These are phyloP conservation scores for Sugiyamaella chiloensis DNA, from an alignment of 805 yeast species.

Conservation along the genomic window DNA sequence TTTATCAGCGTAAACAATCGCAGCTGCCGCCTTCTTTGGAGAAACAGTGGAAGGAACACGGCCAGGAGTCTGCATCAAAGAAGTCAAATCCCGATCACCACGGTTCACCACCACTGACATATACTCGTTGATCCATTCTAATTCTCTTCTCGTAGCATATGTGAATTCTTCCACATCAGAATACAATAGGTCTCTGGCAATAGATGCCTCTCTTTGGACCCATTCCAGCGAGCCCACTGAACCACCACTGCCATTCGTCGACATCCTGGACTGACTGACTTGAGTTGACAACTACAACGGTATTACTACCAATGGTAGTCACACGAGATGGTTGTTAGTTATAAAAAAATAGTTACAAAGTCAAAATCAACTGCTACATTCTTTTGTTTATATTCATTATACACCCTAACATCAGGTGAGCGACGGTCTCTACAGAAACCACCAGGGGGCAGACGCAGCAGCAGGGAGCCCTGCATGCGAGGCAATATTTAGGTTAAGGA, in stretches of 20 bases:
- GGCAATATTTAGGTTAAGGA: too few relatives aligned
- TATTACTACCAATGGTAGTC: too few relatives aligned
- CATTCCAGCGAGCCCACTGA: conserved; percentile 50
- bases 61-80: conserved; percentile 29
- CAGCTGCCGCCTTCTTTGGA: conserved; percentile 17
- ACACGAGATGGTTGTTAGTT: too few relatives aligned
- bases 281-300: too few relatives aligned
- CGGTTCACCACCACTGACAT: conserved; percentile 36
- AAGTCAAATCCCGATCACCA: conserved; percentile 16
- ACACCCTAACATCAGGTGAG: background rate
- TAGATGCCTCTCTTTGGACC: conserved; percentile 45
- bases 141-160: conserved; percentile 38
- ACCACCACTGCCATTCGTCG: too few relatives aligned
- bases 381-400: background rate
- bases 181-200: conserved; percentile 39
- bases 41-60: conserved; percentile 19
- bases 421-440: background rate
- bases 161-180: conserved; percentile 41
- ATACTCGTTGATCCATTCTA: conserved; percentile 43
- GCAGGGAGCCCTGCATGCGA: too few relatives aligned
- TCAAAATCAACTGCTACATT: background rate
- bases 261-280: too few relatives aligned
- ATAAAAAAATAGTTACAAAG: background rate
- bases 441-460: background rate
- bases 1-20: background rate